Percentiles rank a stretch among this genome's conserved stretches.
These are phyloP conservation scores for Blastomyces silverae DNA, from an alignment of 2,329 filamentous ascomycete species.

Conservation along the genomic window DNA sequence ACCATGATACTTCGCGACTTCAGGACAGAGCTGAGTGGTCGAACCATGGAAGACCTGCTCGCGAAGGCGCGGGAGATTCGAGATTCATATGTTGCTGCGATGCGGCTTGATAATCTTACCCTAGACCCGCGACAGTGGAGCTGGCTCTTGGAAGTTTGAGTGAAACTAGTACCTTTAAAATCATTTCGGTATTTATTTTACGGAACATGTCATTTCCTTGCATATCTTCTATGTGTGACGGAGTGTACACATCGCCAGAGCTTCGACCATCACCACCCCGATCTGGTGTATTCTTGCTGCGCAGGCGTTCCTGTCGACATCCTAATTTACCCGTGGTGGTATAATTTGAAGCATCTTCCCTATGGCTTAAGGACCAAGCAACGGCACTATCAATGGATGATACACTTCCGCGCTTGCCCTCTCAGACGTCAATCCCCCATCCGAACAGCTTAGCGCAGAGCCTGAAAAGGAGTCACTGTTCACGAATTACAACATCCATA, in stretches of 20 bases:
- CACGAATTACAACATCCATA: background rate
- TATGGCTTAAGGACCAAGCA: background rate
- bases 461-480: background rate
- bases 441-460: background rate
- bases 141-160: slow-evolving; percentile 14
- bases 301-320: background rate
- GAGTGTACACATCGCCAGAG: background rate
- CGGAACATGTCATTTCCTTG: background rate
- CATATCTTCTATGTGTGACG: background rate
- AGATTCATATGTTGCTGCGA: slow-evolving; percentile 14
- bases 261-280: background rate
- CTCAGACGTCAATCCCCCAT: background rate
- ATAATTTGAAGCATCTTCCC: background rate
- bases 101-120: slow-evolving; percentile 6
- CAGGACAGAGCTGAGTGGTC: slow-evolving; percentile 7
- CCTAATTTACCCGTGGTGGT: background rate
- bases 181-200: background rate
- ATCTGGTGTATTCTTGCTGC: background rate
- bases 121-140: slow-evolving; percentile 10
- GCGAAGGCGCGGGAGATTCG: slow-evolving; percentile 12
- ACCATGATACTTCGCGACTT: slow-evolving; percentile 11
- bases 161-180: background rate
- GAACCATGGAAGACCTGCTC: slow-evolving; percentile 13
- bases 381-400: background rate
- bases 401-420: background rate